Evolutionary conservation across 2,329 filamentous ascomycete species (phyloP).

Genomic region (Penicillium sclerotiorum): DNA sequence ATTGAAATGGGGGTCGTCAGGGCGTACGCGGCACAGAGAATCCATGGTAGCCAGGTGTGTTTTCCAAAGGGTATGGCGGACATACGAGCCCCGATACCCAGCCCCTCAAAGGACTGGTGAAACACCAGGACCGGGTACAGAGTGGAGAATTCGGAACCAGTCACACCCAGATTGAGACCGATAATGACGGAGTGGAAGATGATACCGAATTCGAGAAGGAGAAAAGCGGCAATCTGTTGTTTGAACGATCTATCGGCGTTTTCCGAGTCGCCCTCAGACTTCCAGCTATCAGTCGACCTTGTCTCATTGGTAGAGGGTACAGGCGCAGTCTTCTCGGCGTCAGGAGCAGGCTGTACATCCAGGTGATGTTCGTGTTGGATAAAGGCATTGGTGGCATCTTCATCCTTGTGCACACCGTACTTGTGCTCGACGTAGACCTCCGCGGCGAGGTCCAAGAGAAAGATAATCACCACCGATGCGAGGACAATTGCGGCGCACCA

Average conservation of each 20-base stretch:
- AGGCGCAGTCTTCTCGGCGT: slow-evolving; percentile 9
- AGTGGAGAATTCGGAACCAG: slow-evolving; percentile 58
- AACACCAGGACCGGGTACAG: slow-evolving; percentile 64
- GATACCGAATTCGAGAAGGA: slow-evolving; percentile 61
- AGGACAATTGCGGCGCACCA: slow-evolving; percentile 57
- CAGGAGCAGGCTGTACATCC: slow-evolving; percentile 5
- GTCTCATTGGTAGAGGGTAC: not conserved
- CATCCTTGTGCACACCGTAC: slow-evolving; percentile 20
- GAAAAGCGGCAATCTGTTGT: slow-evolving; percentile 42
- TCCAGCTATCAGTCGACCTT: slow-evolving; percentile 3
- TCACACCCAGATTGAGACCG: slow-evolving; percentile 62
- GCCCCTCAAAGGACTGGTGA: slow-evolving; percentile 65
- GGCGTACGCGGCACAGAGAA: slow-evolving; percentile 52
- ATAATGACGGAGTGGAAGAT: slow-evolving; percentile 68
- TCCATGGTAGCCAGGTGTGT: slow-evolving; percentile 52
- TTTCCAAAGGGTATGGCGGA: slow-evolving; percentile 57
- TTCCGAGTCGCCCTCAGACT: not conserved
- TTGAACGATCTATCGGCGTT: slow-evolving; percentile 31
- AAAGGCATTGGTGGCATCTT: slow-evolving; percentile 12
- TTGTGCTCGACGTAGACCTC: slow-evolving; percentile 23
- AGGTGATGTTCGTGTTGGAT: slow-evolving; percentile 8
- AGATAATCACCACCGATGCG: slow-evolving; percentile 51
- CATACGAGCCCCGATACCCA: slow-evolving; percentile 63
- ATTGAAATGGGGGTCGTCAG: slow-evolving; percentile 58
- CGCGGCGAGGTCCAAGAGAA: slow-evolving; percentile 32